phyloP scores from a whole-genome alignment of 1,284 basidiomycete genomes.

The Boletus albobrunnescens region DNA sequence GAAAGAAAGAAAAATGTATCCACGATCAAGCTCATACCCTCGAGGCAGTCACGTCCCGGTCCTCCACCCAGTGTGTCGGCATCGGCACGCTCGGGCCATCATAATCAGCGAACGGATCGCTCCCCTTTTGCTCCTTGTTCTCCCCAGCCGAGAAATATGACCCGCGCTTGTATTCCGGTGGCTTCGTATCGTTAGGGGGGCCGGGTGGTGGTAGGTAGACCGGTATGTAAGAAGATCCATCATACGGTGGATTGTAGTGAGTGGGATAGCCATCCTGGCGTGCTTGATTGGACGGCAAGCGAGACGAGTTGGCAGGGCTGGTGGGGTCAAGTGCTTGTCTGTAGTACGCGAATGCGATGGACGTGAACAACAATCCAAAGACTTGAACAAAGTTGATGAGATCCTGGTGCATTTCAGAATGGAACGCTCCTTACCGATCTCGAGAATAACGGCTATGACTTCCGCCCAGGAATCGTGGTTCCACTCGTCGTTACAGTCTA shows the following conservation, averaged over 20 bases:
- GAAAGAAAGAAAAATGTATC: background rate
- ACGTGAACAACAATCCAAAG: slow-evolving; percentile 53
- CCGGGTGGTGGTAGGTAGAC: slow-evolving; percentile 31
- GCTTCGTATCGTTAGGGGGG: slow-evolving; percentile 24
- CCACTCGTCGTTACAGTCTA: slow-evolving; percentile 39
- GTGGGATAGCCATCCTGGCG: slow-evolving; percentile 31
- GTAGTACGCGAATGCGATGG: slow-evolving; percentile 63
- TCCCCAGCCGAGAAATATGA: slow-evolving; percentile 13
- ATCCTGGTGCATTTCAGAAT: background rate
- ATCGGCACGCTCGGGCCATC: slow-evolving; percentile 32
- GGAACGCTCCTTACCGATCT: slow-evolving; percentile 23
- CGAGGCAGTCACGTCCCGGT: slow-evolving; percentile 23
- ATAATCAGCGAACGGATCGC: slow-evolving; percentile 32
- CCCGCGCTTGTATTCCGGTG: slow-evolving; percentile 29
- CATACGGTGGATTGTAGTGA: slow-evolving; percentile 43
- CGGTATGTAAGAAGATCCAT: slow-evolving; percentile 21
- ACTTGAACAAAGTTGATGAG: slow-evolving; percentile 32
- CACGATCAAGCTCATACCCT: slow-evolving; percentile 6
- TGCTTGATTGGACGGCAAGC: slow-evolving; percentile 30
- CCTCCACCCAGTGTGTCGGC: slow-evolving; percentile 35
- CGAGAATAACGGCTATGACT: slow-evolving; percentile 21
- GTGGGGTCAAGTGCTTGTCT: slow-evolving; percentile 66
- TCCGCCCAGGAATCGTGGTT: slow-evolving; percentile 30
- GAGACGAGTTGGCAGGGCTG: slow-evolving; percentile 37
- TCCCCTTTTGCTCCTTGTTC: slow-evolving; percentile 25